Base-by-base conservation (phyloP, 2,329 filamentous ascomycete species). In the Microascus cirrosus region DNA sequence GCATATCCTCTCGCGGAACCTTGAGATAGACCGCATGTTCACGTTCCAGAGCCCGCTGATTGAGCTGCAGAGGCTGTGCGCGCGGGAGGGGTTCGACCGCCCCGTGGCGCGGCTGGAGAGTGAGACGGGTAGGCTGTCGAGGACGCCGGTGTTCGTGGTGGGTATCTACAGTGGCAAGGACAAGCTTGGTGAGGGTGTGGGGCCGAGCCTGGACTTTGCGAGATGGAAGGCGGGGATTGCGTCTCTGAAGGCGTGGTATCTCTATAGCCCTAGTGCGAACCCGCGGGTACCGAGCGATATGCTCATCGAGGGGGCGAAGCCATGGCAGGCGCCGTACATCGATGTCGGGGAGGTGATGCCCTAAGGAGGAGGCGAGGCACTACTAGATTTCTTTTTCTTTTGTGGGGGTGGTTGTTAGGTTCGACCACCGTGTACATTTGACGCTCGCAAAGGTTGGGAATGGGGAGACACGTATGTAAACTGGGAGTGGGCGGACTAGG, bases 101-200 rank as follows among this genome's bases (percentile, higher is more conserved):
- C 94, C 94, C 1, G 82, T 96, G 28, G 94, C 94, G 18, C 84
- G 92, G 59, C 81, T 99, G 57, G 81, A 96, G 65, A 90, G 86
- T 65, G 94, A 99, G 77, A 97, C 94, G 3, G 94, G 94, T 69
- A 84, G 94, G 59, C 71, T 81, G 64, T 94, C 88, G 66, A 83
- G 88, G 69, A 89, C 89, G 60, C 93, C 94, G 18, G 94, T 99
- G 18, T 97, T 87, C 67, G 85, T 96, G 34, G 92, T 99, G 15
- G 94, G 93, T 59, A 92, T 99, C 61, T 99, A 88, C 76, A 95
- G 89, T 63, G 94, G 93, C 56, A 78, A 80, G 60, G 92, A 99
- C 70, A 93, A 94, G 79, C 78, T 99, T 50, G 94, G 93, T 58
- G 93, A 99, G 75, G 94, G 86, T n/a, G 80, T 85, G 22, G 94